Evolutionary conservation across 2,329 filamentous ascomycete genomes (phyloP), one percentile per base, ranked within the genome.

Genomic region (Fusarium xylarioides): DNA sequence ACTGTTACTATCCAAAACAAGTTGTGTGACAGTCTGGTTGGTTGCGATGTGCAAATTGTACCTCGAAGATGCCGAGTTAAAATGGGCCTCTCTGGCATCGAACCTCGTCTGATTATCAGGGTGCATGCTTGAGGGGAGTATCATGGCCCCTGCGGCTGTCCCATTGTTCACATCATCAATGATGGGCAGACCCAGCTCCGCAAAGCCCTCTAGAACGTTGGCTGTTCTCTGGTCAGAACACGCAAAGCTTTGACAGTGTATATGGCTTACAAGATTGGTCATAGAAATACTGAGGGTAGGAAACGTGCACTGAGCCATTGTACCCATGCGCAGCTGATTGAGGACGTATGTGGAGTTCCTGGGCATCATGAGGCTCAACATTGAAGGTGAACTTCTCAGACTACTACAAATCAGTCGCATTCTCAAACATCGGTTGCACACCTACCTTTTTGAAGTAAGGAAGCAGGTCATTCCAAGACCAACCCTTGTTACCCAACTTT

Each of bases 361-460:
- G 14, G 2, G 32, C 64, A 26, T 50, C 54, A 21, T 26, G 16
- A 18, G 44, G 26, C 34, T 37, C 35, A n/a, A 53, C 59, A 44
- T 68, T 71, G 18, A 38, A 55, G 16, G 34, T 62, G 23, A 72
- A 73, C 1, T 12, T 47, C 34, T 73, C 70, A 5, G 59, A 72
- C 70, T 72, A n/a, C 16, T 12, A 32, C 32, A 38, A 4, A 10
- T 62, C 18, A 67, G 38, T 21, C 18, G 34, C 32, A 7, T 34
- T 12, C 15, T 37, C 11, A 4, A 12, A 7, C 6, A 11, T 21
- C 18, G 4, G 34, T 19, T 42, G 11, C 11, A 43, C 7, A 6
- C 28, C 35, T 47, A 81, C 82, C 76, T 85, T 86, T 40, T 80
- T 82, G 66, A 86, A 82, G 59, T 85, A 86, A 0, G 82, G 84